Evolutionary conservation across 2,329 filamentous ascomycete genomes (phyloP), one percentile per base, ranked within the genome.

Genomic region (Aspergillaceae sp.): DNA sequence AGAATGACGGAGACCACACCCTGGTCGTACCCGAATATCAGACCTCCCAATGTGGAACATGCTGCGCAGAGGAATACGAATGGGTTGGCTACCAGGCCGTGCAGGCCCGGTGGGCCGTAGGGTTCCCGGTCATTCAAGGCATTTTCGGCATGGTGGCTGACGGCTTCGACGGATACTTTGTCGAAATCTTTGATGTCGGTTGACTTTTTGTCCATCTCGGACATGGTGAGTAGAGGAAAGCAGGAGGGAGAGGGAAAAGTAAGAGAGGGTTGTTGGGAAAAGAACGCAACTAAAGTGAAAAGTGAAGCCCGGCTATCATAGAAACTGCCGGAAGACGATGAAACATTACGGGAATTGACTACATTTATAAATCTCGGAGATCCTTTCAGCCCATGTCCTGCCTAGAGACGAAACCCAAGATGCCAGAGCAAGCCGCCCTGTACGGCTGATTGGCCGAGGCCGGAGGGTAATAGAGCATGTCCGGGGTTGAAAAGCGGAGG

Each of bases 21-120:
- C 44, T 69, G 65, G 48, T 75, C 73, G 54, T 76, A 76, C 9
- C 73, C 74, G 42, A 76, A 76, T 1, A 75, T 53, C 35, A 76
- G 61, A 32, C 73, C 74, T 45, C 74, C 74, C 6, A 76, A 61
- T 1, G 73, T 74, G 2, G 72, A 72, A 51, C 75, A 76, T 2
- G 67, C 66, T 1, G 75, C 75, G 51, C 74, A 77, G 36, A 74
- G 62, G 28, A 73, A 65, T 38, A 77, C 74, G 56, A 75, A 77
- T 10, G 63, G 64, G 46, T 71, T 75, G 8, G 62, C 58, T 42
- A 74, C 67, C n/a, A 77, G 59, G 4, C 75, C 74, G 4, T 55
- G 56, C 44, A 77, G 65, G 3, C 73, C 74, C 54, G 57, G 47
- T 8, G 58, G 62, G 3, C 62, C 61, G 40, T 65, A 64, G 11